phyloP scores from a whole-genome alignment of 164 flowering plant genomes.

The Umbellularia californica region DNA sequence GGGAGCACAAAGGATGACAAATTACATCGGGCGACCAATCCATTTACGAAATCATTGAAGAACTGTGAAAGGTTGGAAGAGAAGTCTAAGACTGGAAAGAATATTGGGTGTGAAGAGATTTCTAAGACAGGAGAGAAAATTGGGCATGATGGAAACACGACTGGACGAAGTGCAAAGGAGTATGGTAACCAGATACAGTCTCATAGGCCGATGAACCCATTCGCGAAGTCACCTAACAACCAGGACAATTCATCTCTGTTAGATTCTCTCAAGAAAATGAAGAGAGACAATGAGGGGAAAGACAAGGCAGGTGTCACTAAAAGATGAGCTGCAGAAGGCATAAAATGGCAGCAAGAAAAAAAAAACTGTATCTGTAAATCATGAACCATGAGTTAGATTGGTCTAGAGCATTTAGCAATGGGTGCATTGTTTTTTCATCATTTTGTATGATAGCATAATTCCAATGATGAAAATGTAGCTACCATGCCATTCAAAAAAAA shows the following conservation, averaged over 20 bases:
- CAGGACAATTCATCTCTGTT: conserved; percentile 49
- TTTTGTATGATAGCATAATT: no score
- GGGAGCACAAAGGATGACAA: conserved; percentile 4
- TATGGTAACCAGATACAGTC: conserved; percentile 6
- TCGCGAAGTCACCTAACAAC: conserved; percentile 46
- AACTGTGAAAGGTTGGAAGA: conserved; percentile 26
- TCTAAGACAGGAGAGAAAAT: conserved; percentile 21
- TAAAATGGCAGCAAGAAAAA: neutral
- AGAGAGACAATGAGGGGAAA: conserved; percentile 14
- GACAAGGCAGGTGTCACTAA: neutral
- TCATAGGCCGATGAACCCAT: conserved; percentile 51
- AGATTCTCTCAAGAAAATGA: conserved; percentile 61
- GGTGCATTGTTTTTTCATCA: neutral
- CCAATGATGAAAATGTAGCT: no score
- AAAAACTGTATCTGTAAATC: no score
- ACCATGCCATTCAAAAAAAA: no score
- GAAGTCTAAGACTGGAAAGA: conserved; percentile 16
- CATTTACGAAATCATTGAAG: conserved; percentile 38
- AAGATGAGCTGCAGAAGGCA: neutral
- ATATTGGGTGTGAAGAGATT: conserved; percentile 15
- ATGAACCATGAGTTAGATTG: no score
- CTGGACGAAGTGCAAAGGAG: conserved; percentile 3
- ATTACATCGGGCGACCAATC: conserved; percentile 29
- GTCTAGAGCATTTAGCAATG: neutral
- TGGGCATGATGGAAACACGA: conserved; percentile 17